Evolutionary conservation across 208 protist species (phyloP).

Genomic region (Crithidia brevicula): DNA sequence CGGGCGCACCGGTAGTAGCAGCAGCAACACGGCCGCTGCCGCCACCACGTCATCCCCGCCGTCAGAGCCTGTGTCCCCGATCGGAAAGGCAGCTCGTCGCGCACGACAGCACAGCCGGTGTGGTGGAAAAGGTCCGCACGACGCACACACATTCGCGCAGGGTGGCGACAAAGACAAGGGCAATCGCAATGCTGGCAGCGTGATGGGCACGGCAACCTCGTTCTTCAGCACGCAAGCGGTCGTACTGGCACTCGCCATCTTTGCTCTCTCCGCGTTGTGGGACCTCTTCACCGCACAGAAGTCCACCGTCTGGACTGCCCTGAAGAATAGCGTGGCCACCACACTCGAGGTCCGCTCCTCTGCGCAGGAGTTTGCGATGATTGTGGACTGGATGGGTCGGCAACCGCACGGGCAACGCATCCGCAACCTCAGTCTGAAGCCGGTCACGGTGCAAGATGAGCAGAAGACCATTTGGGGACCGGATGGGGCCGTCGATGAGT

Average conservation of each 20-base stretch:
- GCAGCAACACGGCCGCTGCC: neutral
- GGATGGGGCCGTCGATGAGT: slow-evolving; percentile 10
- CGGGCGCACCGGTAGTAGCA: slow-evolving; percentile 30
- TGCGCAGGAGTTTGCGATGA: slow-evolving; percentile 87
- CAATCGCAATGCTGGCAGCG: too few relatives aligned
- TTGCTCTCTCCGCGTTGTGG: slow-evolving; percentile 71
- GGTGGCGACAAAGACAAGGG: neutral
- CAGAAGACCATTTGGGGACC: slow-evolving; percentile 27
- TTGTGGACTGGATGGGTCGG: slow-evolving; percentile 89
- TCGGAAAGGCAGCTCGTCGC: slow-evolving; percentile 5
- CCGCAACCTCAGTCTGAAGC: slow-evolving; percentile 76
- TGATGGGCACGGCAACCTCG: neutral
- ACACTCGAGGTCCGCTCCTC: slow-evolving; percentile 90
- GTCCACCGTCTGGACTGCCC: slow-evolving; percentile 41
- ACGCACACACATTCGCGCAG: neutral
- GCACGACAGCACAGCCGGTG: slow-evolving; percentile 12
- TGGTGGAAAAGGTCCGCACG: neutral
- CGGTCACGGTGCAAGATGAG: slow-evolving; percentile 68
- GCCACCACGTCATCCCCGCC: neutral
- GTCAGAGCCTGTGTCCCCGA: neutral
- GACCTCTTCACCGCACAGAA: slow-evolving; percentile 67
- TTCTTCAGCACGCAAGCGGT: slow-evolving; percentile 53
- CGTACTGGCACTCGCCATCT: slow-evolving; percentile 58
- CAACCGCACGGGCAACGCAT: slow-evolving; percentile 62
- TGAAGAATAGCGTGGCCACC: slow-evolving; percentile 57